Conservation (phyloP, 208 protist species). For the Acanthamoeba lenticulata region DNA sequence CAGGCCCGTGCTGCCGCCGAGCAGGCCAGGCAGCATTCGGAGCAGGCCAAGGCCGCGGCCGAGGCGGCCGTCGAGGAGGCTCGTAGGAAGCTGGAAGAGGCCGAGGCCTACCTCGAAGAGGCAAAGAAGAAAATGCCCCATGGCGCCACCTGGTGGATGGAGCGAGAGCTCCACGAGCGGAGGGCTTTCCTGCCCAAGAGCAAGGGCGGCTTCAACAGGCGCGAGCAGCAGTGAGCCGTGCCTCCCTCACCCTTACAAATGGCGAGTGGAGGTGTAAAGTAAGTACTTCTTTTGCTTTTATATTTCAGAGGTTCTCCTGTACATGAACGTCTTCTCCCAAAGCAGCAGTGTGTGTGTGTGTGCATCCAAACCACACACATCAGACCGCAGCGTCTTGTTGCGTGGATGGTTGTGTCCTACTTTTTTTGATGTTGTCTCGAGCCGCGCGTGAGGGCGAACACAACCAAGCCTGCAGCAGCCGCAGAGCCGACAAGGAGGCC, state of each 20-base stretch:
- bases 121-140: slow-evolving; percentile 71
- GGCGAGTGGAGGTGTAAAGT: too few relatives aligned
- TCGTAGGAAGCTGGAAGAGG: slow-evolving; percentile 54
- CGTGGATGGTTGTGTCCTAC: not conserved
- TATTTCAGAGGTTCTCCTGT: too few relatives aligned
- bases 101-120: slow-evolving; percentile 71
- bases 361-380: too few relatives aligned
- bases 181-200: slow-evolving; percentile 74
- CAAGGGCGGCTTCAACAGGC: too few relatives aligned
- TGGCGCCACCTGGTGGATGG: slow-evolving; percentile 75
- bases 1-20: not conserved
- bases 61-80: slow-evolving; percentile 69
- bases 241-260: too few relatives aligned
- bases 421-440: not conserved
- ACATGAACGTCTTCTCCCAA: too few relatives aligned
- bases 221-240: too few relatives aligned
- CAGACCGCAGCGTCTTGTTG: too few relatives aligned
- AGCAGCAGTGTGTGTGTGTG: too few relatives aligned
- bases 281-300: too few relatives aligned
- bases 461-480: not conserved
- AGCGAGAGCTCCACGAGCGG: slow-evolving; percentile 62
- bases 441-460: not conserved
- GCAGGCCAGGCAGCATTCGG: not conserved
- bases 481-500: not conserved
- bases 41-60: slow-evolving; percentile 60